Evolutionary conservation across 1,284 basidiomycete species (phyloP), one percentile per base, ranked within the genome.

Genomic region (Baeospora myosura): DNA sequence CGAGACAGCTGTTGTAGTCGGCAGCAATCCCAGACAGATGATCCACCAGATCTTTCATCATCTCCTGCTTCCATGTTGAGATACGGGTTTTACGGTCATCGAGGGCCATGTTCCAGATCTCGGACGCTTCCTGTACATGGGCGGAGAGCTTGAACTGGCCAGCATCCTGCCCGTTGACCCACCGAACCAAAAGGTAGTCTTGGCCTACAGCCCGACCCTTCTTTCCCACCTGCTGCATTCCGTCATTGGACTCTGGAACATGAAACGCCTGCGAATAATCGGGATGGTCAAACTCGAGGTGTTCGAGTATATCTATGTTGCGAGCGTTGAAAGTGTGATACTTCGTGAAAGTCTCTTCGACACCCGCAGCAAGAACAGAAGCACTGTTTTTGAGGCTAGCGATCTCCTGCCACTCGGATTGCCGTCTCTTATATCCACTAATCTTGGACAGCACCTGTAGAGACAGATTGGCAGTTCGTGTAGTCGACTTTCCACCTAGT

Each of bases 401-500:
- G 23, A 78, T 66, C 8, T 62, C 55, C 0, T 45, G 47, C 63
- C 68, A 70, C 25, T 74, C 69, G 0, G 50, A 46, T 25, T 49
- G 52, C 0, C 48, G 49, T 17, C 61, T 52, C 1, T 30, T 43
- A 30, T 43, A 48, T 44, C 41, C 49, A 31, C 45, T 43, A 33
- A 31, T 40, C 44, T 20, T 51, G 5, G 38, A n/a, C 33, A 71
- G 68, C 0, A 61, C 64, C 5, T 53, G 58, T 0, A 81, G 51
- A 2, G 61, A 52, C 16, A 81, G 54, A 0, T 60, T 52, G 23
- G 66, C 68, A 0, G 74, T 76, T 0, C 60, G 50, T 0, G 60
- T 0, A 1, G 73, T 76, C 0, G 68, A 66, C 48, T 78, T 76
- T 1, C 76, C 68, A 4, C 78, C 78, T 0, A 82, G 57, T 0